These are phyloP conservation scores for Kwoniella bestiolae DNA, from an alignment of 768 basidiomycete genomes.

Conservation along the genomic window DNA sequence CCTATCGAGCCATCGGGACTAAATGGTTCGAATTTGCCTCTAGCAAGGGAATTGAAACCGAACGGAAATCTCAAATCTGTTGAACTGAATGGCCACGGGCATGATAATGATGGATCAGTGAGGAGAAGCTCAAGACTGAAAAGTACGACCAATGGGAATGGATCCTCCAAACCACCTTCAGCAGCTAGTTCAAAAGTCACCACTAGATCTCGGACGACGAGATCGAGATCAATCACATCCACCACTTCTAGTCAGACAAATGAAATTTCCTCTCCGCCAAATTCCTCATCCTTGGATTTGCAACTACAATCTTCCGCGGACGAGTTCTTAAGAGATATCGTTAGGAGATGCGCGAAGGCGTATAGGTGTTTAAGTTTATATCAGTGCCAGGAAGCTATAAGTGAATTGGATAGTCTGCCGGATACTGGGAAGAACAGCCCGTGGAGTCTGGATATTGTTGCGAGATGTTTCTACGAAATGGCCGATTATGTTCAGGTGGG, in stretches of 20 bases:
- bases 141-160: background rate
- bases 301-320: slow-evolving; percentile 67
- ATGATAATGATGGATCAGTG: slow-evolving; percentile 31
- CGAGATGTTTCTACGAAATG: slow-evolving; percentile 85
- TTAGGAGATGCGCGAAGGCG: slow-evolving; percentile 80
- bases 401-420: slow-evolving; percentile 77
- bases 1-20: slow-evolving; percentile 13
- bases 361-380: slow-evolving; percentile 74
- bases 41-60: slow-evolving; percentile 21
- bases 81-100: slow-evolving; percentile 31
- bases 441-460: slow-evolving; percentile 80
- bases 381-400: slow-evolving; percentile 73
- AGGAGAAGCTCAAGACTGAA: slow-evolving; percentile 39
- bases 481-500: slow-evolving; percentile 86
- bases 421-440: slow-evolving; percentile 72
- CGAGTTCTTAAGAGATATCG: slow-evolving; percentile 77
- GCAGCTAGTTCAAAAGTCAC: slow-evolving; percentile 7
- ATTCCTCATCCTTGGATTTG: slow-evolving; percentile 18
- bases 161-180: slow-evolving; percentile 8
- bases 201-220: slow-evolving; percentile 16
- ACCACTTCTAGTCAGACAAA: slow-evolving; percentile 35
- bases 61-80: slow-evolving; percentile 38
- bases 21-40: slow-evolving; percentile 15
- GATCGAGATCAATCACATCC: slow-evolving; percentile 42
- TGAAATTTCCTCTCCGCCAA: slow-evolving; percentile 28